Conservation (phyloP, 805 yeast genomes). For the Candida michaelii region DNA sequence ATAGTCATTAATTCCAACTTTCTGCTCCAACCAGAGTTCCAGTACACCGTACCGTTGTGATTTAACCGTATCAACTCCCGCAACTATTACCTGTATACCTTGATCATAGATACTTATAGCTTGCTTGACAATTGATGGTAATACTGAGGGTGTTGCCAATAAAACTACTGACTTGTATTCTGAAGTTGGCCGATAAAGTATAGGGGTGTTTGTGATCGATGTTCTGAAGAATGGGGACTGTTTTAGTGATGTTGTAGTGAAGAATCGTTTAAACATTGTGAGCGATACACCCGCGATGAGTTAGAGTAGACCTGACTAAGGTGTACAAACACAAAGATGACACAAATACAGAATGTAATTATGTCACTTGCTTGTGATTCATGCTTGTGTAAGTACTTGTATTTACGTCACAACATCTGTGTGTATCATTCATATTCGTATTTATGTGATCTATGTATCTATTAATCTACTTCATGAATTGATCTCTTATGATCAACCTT, state of each 20-base stretch:
- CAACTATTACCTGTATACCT: conserved; percentile 37
- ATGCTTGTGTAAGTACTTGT: not conserved
- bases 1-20: conserved; percentile 12
- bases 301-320: too few relatives aligned
- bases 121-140: conserved; percentile 30
- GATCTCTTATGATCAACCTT: conserved; percentile 3
- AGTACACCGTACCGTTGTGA: conserved; percentile 35
- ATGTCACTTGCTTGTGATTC: too few relatives aligned
- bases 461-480: conserved; percentile 10
- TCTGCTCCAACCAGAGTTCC: conserved; percentile 36
- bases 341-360: too few relatives aligned
- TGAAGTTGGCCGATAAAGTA: conserved; percentile 16
- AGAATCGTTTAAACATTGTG: conserved; percentile 5
- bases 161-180: conserved; percentile 28
- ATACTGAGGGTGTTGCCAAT: conserved; percentile 36
- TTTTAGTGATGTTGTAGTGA: conserved; percentile 8
- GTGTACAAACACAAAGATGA: too few relatives aligned
- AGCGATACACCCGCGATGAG: too few relatives aligned
- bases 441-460: not conserved
- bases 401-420: too few relatives aligned
- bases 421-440: too few relatives aligned
- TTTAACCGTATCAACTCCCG: conserved; percentile 39
- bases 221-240: not conserved
- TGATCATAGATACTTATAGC: conserved; percentile 27
- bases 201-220: not conserved